A percentile compares a stretch with the other conserved stretches of the same genome.
phyloP scores from a whole-genome alignment of 345 rosid species.

The Adansonia digitata region DNA sequence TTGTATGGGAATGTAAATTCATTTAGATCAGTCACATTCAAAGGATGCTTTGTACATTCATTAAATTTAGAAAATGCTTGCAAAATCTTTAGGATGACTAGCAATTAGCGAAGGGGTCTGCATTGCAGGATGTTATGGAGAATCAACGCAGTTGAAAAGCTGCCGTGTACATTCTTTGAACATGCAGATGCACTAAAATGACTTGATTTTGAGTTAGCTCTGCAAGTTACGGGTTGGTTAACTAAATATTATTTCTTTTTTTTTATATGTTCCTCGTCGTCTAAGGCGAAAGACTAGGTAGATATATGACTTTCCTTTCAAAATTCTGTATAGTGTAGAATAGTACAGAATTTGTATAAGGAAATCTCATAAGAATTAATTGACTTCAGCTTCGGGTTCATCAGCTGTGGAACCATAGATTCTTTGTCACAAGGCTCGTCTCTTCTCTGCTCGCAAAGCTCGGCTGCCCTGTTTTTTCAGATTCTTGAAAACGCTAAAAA shows the following conservation, averaged over 20 bases:
- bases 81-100: background rate
- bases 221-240: slow-evolving; percentile 9
- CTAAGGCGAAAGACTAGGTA: slow-evolving; percentile 3
- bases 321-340: slow-evolving; percentile 25
- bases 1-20: background rate
- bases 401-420: slow-evolving; percentile 13
- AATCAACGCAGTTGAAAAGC: background rate
- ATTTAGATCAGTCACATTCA: background rate
- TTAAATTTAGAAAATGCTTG: slow-evolving; percentile 4
- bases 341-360: slow-evolving; percentile 17
- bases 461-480: background rate
- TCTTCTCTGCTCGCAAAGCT: background rate
- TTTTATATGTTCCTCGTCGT: background rate
- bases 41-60: slow-evolving; percentile 14
- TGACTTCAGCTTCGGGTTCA: slow-evolving; percentile 14
- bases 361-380: slow-evolving; percentile 7
- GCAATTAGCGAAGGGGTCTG: background rate
- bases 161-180: background rate
- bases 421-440: background rate
- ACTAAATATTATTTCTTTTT: background rate
- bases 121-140: background rate
- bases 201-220: background rate
- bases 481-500: background rate
- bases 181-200: background rate
- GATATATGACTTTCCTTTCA: background rate